These are phyloP conservation scores for Papiliotrema laurentii DNA, from an alignment of 1,284 basidiomycete species.

Conservation along the genomic window DNA sequence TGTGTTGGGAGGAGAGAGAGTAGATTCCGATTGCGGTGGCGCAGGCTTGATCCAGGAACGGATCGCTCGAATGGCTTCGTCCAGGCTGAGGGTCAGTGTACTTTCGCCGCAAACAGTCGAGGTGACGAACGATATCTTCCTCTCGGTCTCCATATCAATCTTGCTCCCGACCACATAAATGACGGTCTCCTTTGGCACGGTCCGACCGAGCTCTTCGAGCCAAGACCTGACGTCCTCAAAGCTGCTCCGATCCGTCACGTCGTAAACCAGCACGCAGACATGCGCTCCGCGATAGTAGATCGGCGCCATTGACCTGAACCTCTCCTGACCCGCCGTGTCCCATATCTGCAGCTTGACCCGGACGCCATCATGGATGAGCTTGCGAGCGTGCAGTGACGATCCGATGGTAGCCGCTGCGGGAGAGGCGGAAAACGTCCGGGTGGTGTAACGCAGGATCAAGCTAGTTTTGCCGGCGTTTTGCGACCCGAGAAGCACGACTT, in stretches of 20 bases:
- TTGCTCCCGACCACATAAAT: conserved; percentile 47
- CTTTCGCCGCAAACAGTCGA: neutral
- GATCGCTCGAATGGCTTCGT: conserved; percentile 32
- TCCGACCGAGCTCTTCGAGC: conserved; percentile 62
- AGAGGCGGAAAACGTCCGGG: conserved; percentile 80
- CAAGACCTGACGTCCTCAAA: conserved; percentile 90
- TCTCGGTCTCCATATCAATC: conserved; percentile 31
- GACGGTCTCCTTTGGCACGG: conserved; percentile 42
- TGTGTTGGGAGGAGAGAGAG: conserved; percentile 16
- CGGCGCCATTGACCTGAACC: conserved; percentile 86
- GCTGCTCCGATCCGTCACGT: conserved; percentile 61
- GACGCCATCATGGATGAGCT: conserved; percentile 78
- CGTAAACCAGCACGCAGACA: conserved; percentile 53
- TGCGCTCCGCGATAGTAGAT: conserved; percentile 55
- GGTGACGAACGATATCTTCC: conserved; percentile 34
- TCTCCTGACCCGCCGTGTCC: conserved; percentile 98
- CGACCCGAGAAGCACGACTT: conserved; percentile 95
- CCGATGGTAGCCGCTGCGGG: conserved; percentile 83
- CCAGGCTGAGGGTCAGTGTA: conserved; percentile 15
- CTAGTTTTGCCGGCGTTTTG: conserved; percentile 97
- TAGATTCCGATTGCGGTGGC: conserved; percentile 12
- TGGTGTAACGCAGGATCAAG: conserved; percentile 86
- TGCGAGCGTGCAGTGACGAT: conserved; percentile 92
- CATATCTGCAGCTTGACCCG: conserved; percentile 76
- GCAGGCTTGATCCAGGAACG: conserved; percentile 30